These are phyloP conservation scores for Cryptococcus sp. DNA, from an alignment of 1,284 basidiomycete species.

Conservation along the genomic window DNA sequence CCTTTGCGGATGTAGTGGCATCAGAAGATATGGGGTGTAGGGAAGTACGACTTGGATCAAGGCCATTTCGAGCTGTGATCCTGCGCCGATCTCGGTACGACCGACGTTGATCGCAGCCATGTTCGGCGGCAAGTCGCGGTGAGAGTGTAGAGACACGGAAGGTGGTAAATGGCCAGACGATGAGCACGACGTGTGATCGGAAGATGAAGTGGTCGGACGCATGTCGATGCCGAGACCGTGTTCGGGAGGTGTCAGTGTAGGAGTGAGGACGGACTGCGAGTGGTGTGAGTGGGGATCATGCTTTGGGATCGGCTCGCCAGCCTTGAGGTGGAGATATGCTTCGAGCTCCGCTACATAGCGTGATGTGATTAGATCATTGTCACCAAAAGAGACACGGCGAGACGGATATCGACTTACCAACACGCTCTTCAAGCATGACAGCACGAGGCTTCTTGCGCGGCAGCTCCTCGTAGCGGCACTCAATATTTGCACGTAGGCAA, in stretches of 20 bases:
- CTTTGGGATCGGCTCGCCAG: conserved; percentile 12
- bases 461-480: conserved; percentile 37
- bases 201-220: conserved; percentile 6
- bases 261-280: neutral
- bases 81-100: conserved; percentile 23
- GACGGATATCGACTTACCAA: conserved; percentile 23
- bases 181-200: neutral
- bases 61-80: conserved; percentile 29
- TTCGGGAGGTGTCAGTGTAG: neutral
- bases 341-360: conserved; percentile 32
- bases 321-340: conserved; percentile 16
- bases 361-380: neutral
- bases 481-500: conserved; percentile 26
- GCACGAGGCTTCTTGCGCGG: conserved; percentile 27
- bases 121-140: conserved; percentile 7
- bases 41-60: conserved; percentile 37
- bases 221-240: neutral
- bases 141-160: conserved; percentile 6
- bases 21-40: conserved; percentile 29
- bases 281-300: neutral
- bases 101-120: conserved; percentile 10
- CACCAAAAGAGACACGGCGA: neutral
- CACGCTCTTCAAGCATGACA: conserved; percentile 35
- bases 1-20: conserved; percentile 38
- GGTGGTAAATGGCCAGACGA: neutral